Percentiles rank a stretch among this genome's conserved stretches.
phyloP scores from a whole-genome alignment of 2,329 filamentous ascomycete species.

The Pseudofabraea citricarpa region DNA sequence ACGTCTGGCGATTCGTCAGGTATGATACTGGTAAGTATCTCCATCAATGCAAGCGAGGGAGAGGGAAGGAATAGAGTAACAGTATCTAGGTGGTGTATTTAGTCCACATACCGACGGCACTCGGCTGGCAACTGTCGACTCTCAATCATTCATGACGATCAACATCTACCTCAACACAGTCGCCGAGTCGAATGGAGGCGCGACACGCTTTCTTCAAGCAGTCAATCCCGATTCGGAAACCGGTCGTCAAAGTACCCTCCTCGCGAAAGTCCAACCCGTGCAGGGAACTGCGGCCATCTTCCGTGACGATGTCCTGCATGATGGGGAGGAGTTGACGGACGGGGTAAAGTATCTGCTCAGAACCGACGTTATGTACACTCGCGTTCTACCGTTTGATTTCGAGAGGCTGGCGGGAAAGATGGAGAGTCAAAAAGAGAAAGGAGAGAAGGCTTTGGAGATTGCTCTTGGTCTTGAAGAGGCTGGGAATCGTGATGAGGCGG shows the following conservation, averaged over 20 bases:
- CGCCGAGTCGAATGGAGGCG: not conserved
- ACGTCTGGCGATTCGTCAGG: slow-evolving; percentile 11
- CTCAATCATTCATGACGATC: slow-evolving; percentile 12
- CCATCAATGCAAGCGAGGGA: too few species aligned
- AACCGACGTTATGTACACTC: slow-evolving; percentile 15
- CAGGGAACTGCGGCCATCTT: slow-evolving; percentile 10
- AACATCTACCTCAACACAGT: slow-evolving; percentile 15
- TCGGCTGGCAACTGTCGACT: slow-evolving; percentile 5
- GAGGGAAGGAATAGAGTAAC: not conserved
- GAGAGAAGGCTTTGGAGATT: not conserved
- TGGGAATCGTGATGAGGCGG: not conserved
- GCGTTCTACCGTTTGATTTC: slow-evolving; percentile 11
- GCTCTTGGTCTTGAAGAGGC: not conserved
- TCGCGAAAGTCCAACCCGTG: slow-evolving; percentile 6
- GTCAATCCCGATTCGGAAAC: not conserved
- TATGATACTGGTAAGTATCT: slow-evolving; percentile 11
- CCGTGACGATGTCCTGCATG: slow-evolving; percentile 13
- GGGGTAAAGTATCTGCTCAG: slow-evolving; percentile 12
- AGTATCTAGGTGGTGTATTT: slow-evolving; percentile 11
- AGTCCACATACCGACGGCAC: slow-evolving; percentile 12
- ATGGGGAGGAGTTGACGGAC: slow-evolving; percentile 11
- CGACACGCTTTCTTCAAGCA: slow-evolving; percentile 5
- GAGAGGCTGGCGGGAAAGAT: not conserved
- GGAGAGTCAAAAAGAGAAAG: not conserved
- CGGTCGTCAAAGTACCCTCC: not conserved